Conservation (phyloP, 2,329 filamentous ascomycete genomes). For the Talaromyces piceae region DNA sequence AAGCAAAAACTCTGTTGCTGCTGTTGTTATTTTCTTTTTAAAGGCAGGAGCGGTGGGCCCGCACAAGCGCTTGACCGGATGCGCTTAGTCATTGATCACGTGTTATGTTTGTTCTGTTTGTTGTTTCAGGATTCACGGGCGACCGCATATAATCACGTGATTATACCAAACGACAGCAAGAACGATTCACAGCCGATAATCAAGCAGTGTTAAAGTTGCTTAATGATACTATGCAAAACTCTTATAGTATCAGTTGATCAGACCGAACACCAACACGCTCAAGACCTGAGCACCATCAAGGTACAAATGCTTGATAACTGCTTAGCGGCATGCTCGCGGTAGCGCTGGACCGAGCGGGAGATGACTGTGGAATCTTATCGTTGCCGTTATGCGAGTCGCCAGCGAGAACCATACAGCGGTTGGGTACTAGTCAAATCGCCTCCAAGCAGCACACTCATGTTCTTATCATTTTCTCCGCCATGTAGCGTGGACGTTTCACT, state of each 20-base stretch:
- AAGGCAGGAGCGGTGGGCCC: conserved; percentile 7
- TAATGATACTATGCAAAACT: no score
- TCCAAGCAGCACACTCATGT: no score
- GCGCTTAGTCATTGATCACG: not conserved
- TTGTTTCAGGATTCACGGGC: no score
- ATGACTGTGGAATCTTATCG: no score
- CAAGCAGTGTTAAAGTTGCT: not conserved
- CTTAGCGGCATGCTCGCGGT: not conserved
- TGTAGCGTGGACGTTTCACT: not conserved
- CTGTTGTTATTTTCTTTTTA: conserved; percentile 4
- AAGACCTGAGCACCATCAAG: not conserved
- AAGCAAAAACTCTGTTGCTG: not conserved
- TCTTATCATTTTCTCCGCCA: not conserved
- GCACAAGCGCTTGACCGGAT: conserved; percentile 1
- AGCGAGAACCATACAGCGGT: no score
- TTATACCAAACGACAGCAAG: not conserved
- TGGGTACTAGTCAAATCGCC: no score
- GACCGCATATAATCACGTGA: not conserved
- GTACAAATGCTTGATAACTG: not conserved
- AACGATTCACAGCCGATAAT: not conserved
- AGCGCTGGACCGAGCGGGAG: not conserved
- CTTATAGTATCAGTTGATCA: no score
- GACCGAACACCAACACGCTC: not conserved
- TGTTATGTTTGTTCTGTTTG: conserved; percentile 9
- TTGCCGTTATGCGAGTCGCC: no score